Percentiles rank a stretch among this genome's conserved stretches.
Evolutionary conservation across 495 filamentous ascomycete genomes (phyloP).

Genomic region (Aspergillus wentii): DNA sequence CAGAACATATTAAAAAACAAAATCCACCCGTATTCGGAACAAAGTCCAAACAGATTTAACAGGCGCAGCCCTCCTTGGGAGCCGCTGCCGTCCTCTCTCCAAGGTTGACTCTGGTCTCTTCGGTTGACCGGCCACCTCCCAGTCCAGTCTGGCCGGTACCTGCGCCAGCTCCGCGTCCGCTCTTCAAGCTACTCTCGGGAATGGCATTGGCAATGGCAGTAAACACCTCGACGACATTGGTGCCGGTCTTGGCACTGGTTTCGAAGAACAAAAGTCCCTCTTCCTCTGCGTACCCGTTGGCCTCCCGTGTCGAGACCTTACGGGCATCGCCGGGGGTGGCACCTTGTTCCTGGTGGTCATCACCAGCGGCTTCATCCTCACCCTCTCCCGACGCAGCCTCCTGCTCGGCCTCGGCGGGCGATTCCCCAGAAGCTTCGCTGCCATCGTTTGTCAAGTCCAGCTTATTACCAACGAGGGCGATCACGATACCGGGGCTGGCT

Average conservation of each 20-base stretch:
- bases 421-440: slow-evolving; percentile 30
- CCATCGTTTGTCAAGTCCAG: slow-evolving; percentile 72
- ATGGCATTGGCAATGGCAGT: slow-evolving; percentile 98
- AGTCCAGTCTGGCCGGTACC: slow-evolving; percentile 48
- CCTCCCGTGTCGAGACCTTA: slow-evolving; percentile 82
- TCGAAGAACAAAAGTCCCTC: slow-evolving; percentile 94
- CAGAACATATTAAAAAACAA: too few relatives aligned
- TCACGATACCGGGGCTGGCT: slow-evolving; percentile 96
- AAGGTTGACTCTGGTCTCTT: slow-evolving; percentile 42
- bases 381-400: slow-evolving; percentile 24
- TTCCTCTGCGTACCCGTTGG: slow-evolving; percentile 91
- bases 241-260: slow-evolving; percentile 93
- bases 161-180: slow-evolving; percentile 61
- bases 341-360: slow-evolving; percentile 54
- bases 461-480: slow-evolving; percentile 97
- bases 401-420: slow-evolving; percentile 19
- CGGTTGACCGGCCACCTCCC: slow-evolving; percentile 31
- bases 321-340: slow-evolving; percentile 70
- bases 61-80: slow-evolving; percentile 91
- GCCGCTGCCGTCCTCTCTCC: slow-evolving; percentile 41
- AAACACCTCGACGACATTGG: slow-evolving; percentile 92
- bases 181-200: slow-evolving; percentile 92
- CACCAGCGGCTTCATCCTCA: slow-evolving; percentile 34
- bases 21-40: too few relatives aligned
- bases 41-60: slow-evolving; percentile 46